phyloP scores from a whole-genome alignment of 306 rosid genomes.

The Malus sylvestris region DNA sequence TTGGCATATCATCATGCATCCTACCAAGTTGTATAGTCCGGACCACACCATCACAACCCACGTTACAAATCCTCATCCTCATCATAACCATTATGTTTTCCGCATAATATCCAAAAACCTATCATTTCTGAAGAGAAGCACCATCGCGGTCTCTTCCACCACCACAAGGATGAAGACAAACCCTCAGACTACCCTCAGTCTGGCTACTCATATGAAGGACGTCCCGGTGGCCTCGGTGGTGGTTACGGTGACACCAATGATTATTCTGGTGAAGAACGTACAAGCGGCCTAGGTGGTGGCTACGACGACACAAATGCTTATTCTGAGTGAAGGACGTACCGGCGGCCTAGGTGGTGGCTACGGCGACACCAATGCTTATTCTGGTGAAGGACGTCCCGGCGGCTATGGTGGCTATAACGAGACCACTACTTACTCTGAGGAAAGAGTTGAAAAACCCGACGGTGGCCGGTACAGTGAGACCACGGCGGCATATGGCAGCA shows the following conservation, averaged over 20 bases:
- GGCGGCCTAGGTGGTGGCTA: neutral
- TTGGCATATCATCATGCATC: too few species aligned
- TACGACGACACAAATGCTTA: neutral
- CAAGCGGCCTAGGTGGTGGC: neutral
- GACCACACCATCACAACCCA: neutral
- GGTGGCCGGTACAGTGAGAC: neutral
- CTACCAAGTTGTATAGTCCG: too few species aligned
- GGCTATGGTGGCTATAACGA: neutral
- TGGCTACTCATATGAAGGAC: neutral
- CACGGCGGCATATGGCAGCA: neutral
- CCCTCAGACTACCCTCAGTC: neutral
- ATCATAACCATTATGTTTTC: neutral
- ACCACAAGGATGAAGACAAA: conserved; percentile 40
- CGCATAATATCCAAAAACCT: neutral
- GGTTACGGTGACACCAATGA: neutral
- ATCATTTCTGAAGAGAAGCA: conserved; percentile 59
- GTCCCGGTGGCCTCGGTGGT: neutral
- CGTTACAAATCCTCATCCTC: neutral
- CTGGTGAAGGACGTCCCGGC: too few species aligned
- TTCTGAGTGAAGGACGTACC: neutral
- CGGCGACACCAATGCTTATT: too few species aligned
- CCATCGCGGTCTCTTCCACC: conserved; percentile 37
- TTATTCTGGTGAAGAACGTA: neutral
- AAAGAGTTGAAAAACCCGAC: neutral
- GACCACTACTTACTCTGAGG: neutral